Percentiles rank a stretch among this genome's conserved stretches.
These are phyloP conservation scores for Gentiana macrophylla DNA, from an alignment of 257 asterid species.

Conservation along the genomic window DNA sequence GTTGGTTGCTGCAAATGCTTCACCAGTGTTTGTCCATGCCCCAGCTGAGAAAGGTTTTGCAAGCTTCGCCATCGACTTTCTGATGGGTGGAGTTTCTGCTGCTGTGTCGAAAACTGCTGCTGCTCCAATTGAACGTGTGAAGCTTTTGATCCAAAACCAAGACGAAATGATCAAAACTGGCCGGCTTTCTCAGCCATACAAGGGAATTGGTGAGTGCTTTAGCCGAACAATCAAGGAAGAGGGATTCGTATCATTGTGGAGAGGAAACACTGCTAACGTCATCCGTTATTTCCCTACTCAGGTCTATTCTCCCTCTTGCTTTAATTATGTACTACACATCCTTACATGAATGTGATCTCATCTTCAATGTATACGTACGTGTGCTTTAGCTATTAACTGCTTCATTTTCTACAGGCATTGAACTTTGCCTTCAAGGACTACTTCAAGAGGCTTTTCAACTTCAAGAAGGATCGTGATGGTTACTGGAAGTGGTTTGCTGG, in stretches of 20 bases:
- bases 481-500: conserved; percentile 92
- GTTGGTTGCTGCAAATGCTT: conserved; percentile 18
- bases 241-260: conserved; percentile 63
- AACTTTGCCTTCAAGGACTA: conserved; percentile 78
- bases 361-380: not conserved
- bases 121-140: conserved; percentile 82
- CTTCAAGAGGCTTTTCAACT: conserved; percentile 60
- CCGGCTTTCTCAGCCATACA: conserved; percentile 59
- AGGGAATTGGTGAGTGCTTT: conserved; percentile 66
- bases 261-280: conserved; percentile 66
- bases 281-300: conserved; percentile 83
- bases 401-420: conserved; percentile 38
- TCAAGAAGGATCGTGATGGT: conserved; percentile 58
- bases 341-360: not conserved
- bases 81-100: conserved; percentile 85
- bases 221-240: conserved; percentile 60
- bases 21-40: conserved; percentile 27
- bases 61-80: conserved; percentile 53
- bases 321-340: not conserved
- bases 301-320: conserved; percentile 21
- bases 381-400: no score
- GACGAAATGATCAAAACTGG: conserved; percentile 72
- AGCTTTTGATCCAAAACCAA: conserved; percentile 70
- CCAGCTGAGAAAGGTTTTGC: conserved; percentile 35
- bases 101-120: conserved; percentile 69